Evolutionary conservation across 768 basidiomycete species (phyloP), one percentile per base, ranked within the genome.

Genomic region (Mycena galopus): DNA sequence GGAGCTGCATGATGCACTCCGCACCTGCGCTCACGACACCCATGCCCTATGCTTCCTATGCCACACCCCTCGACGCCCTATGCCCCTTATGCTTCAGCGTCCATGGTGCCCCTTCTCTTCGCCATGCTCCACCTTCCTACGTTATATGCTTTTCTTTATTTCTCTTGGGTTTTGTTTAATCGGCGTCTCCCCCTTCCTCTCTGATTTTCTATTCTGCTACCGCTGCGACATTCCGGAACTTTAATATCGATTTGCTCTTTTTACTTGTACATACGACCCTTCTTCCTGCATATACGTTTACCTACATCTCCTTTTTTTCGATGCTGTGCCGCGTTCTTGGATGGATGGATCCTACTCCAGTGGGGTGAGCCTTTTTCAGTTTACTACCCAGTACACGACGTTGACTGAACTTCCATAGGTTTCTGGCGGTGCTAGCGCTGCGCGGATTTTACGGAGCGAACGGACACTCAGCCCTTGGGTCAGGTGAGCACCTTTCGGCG

Each of bases 351-450:
- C 59, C n/a, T n/a, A n/a, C n/a, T n/a, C n/a, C n/a, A n/a, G n/a
- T n/a, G n/a, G 33, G 60, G 60, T 61, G 60, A 44, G 59, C 39
- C 19, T 19, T 29, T 42, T 33, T 29, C 16, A 59, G 58, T 57
- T n/a, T 7, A 32, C n/a, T 33, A 8, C 9, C 21, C 19, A 14
- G 6, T 23, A n/a, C 17, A 57, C 50, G 50, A 16, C 21, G 8
- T 14, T 32, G 32, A 32, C 56, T 33, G 19, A 19, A 5, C 19
- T 12, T 33, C 5, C 21, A 33, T 21, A 57, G 29, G 56, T 21
- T 57, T 32, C 27, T 57, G 56, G 27, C 17, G 17, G 30, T 29
- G 19, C 6, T 17, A 11, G 58, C 9, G 14, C 19, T 27, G 27
- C n/a, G 2, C 57, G 33, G 57, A 58, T n/a, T 55, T 55, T 55